Base-by-base conservation (phyloP, 306 rosid species). In the Corylus americana region DNA sequence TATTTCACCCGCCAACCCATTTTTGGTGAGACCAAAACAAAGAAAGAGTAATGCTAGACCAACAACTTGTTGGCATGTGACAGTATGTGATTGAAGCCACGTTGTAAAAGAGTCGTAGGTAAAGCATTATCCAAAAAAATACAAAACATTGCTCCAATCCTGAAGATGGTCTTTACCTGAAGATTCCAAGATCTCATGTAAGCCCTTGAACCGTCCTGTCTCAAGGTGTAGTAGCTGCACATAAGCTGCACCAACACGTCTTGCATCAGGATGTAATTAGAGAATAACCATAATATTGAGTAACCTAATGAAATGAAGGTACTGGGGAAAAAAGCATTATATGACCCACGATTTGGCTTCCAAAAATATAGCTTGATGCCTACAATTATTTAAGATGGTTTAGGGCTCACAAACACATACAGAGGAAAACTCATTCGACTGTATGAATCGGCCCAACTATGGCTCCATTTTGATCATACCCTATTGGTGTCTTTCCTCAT, bases 131-230 rank as follows among this genome's bases (percentile, higher is more conserved):
- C 7, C 7, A 42, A 42, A 7, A 7, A 35, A 8, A 9, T 18
- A 31, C 12, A 76, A 35, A 11, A 14, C 2, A 6, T 18, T 67
- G 22, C n/a, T 7, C 17, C 37, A 9, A 14, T 25, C 70, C 44
- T 4, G 72, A 49, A 55, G 81, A 71, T 20, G 54, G 35, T 67
- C 47, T 59, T 66, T 83, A 94, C 98, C 97, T 94, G 95, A 71
- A 94, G 80, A 83, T 83, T 92, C 97, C 98, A 94, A 76, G 17
- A 75, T 92, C 97, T 91, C 58, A 88, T 88, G 84, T 83, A 90
- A 51, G 95, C 92, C 85, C 88, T 91, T 25, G 98, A 94, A 45
- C 98, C 97, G 31, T 94, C 97, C 82, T 94, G 97, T 70, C 95
- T 85, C 80, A 94, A 73, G 53, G 98, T 90, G 81, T 94, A 94